Percentiles rank a stretch among this genome's conserved stretches.
Conservation (phyloP, 352 stramenopile genomes). For the Pythium folliculosum region DNA sequence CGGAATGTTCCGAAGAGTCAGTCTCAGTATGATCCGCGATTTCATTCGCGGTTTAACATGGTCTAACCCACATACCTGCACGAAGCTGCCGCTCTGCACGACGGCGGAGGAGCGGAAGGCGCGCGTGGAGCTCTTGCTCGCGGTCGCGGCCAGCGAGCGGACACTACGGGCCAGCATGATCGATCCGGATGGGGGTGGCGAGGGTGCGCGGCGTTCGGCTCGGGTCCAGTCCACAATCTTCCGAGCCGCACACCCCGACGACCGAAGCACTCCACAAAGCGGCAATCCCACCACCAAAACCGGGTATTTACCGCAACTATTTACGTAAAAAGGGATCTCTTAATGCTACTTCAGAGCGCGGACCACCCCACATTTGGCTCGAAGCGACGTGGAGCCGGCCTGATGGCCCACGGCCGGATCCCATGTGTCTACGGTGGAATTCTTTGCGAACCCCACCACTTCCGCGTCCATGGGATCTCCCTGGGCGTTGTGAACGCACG, state of each 20-base stretch:
- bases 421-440: background rate
- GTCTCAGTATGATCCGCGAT: background rate
- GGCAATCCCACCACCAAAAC: constrained; percentile 34
- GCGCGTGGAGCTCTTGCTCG: constrained; percentile 33
- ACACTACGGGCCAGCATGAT: constrained; percentile 66
- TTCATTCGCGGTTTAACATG: background rate
- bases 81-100: constrained; percentile 32
- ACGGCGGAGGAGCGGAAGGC: constrained; percentile 54
- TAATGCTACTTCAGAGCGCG: constrained; percentile 23
- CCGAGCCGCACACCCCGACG: constrained; percentile 12
- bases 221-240: constrained; percentile 27
- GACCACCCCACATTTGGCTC: constrained; percentile 13
- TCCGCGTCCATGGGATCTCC: too few relatives aligned
- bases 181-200: constrained; percentile 4
- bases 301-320: constrained; percentile 16
- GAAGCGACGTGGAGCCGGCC: background rate
- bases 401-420: background rate
- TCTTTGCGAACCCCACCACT: too few relatives aligned
- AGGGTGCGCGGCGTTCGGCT: constrained; percentile 9
- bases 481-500: too few relatives aligned
- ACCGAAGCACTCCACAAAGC: constrained; percentile 17
- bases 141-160: constrained; percentile 40
- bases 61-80: constrained; percentile 18
- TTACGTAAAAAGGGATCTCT: constrained; percentile 16
- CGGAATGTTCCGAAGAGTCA: background rate